These are phyloP conservation scores for Gloeopeniophorella convolvens DNA, from an alignment of 768 basidiomycete genomes.

Conservation along the genomic window DNA sequence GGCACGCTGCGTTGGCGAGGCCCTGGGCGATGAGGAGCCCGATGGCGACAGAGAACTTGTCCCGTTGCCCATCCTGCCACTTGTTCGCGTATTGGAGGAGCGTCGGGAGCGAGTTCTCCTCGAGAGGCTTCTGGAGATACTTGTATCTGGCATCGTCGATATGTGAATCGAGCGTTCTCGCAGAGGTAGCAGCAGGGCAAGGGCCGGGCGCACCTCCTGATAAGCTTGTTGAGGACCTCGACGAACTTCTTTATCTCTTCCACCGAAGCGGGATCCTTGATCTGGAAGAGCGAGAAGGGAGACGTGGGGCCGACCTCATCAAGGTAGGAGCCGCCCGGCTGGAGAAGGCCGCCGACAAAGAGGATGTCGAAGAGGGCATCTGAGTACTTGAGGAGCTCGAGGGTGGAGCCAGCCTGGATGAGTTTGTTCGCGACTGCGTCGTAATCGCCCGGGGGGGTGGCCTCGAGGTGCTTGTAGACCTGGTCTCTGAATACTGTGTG, in stretches of 20 bases:
- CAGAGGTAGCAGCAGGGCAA: neutral
- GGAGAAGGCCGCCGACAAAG: slow-evolving; percentile 91
- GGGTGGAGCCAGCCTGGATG: slow-evolving; percentile 83
- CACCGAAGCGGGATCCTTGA: slow-evolving; percentile 68
- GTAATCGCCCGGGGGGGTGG: slow-evolving; percentile 72
- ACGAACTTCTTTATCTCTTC: slow-evolving; percentile 90
- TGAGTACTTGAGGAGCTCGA: slow-evolving; percentile 97
- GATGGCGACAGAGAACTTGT: slow-evolving; percentile 76
- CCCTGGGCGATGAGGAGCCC: slow-evolving; percentile 84
- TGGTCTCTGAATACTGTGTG: slow-evolving; percentile 83
- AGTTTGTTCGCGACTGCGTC: slow-evolving; percentile 79
- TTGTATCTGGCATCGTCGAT: slow-evolving; percentile 65
- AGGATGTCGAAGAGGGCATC: slow-evolving; percentile 95
- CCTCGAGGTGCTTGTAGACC: slow-evolving; percentile 85
- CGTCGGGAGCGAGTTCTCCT: slow-evolving; percentile 73
- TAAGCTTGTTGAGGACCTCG: slow-evolving; percentile 92
- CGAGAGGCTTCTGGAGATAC: slow-evolving; percentile 96
- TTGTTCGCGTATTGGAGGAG: slow-evolving; percentile 86
- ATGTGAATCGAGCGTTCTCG: slow-evolving; percentile 8
- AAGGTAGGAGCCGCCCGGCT: slow-evolving; percentile 89
- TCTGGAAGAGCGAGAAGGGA: slow-evolving; percentile 84
- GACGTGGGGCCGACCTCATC: slow-evolving; percentile 82
- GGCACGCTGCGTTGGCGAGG: slow-evolving; percentile 67
- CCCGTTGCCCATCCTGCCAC: slow-evolving; percentile 70
- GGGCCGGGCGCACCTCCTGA: slow-evolving; percentile 64